Conservation (phyloP, 345 rosid species). For the Angophora floribunda region DNA sequence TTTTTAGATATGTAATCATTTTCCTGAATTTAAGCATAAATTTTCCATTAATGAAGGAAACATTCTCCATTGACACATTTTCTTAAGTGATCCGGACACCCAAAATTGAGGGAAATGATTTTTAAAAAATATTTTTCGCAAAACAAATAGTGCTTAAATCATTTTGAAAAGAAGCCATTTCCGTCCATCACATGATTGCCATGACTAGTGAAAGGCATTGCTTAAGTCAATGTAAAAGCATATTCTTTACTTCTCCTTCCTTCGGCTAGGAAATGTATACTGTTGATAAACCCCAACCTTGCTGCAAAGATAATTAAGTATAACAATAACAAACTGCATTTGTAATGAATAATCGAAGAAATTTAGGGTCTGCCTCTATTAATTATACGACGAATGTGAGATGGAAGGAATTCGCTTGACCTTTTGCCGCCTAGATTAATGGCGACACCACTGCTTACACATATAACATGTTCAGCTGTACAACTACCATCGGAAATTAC, state of each 20-base stretch:
- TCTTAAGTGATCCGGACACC: accelerated
- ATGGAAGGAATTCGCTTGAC: too few species aligned
- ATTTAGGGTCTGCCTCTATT: too few species aligned
- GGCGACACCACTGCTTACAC: too few species aligned
- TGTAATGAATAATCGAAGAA: not conserved
- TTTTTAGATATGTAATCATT: accelerated
- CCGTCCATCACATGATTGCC: not conserved
- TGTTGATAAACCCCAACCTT: not conserved
- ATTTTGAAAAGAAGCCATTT: not conserved
- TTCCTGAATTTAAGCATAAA: not conserved
- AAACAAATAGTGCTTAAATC: not conserved
- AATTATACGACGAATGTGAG: too few species aligned
- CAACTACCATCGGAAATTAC: too few species aligned
- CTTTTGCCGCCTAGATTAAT: too few species aligned
- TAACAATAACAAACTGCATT: not conserved
- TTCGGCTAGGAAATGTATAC: not conserved
- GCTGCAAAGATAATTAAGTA: not conserved
- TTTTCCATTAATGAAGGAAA: too few species aligned
- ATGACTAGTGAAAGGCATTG: not conserved
- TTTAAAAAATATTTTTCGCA: accelerated
- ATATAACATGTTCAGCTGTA: too few species aligned
- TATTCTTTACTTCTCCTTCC: not conserved
- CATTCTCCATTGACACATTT: accelerated
- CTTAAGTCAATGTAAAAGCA: not conserved
- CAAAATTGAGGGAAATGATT: not conserved